Conservation (phyloP, 371 early-diverging fungal species). For the Nosema muscidifuracis region DNA sequence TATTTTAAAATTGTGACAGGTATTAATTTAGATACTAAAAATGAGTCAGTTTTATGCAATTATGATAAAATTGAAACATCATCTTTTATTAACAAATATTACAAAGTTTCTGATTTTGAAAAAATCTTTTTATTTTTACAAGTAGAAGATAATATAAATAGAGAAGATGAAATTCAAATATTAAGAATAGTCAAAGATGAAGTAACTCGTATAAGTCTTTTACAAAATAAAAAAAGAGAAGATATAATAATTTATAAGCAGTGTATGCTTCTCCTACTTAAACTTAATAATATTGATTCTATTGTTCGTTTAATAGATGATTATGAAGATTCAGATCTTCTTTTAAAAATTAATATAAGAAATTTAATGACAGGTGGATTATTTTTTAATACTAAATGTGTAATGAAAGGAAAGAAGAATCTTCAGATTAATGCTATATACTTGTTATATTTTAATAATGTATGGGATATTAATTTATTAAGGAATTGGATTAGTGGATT, state of each 20-base stretch:
- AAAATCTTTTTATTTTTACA: constrained; percentile 51
- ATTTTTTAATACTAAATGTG: constrained; percentile 30
- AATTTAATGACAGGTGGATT: constrained; percentile 46
- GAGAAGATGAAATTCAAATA: constrained; percentile 22
- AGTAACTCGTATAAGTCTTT: constrained; percentile 11
- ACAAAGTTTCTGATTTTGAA: constrained; percentile 31
- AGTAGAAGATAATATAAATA: constrained; percentile 17
- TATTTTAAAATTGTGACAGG: constrained; percentile 30
- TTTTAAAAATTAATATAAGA: constrained; percentile 36
- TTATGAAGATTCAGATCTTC: constrained; percentile 41
- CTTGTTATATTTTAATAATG: constrained; percentile 30
- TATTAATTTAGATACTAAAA: constrained; percentile 8
- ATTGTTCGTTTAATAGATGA: constrained; percentile 41
- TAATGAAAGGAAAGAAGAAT: constrained; percentile 7
- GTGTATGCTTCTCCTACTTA: constrained; percentile 37
- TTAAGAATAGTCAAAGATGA: constrained; percentile 47
- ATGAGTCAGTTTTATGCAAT: background rate
- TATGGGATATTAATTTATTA: constrained; percentile 36
- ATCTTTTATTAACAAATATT: constrained; percentile 41
- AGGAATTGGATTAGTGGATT: constrained; percentile 19
- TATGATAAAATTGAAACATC: constrained; percentile 36
- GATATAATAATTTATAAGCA: constrained; percentile 45
- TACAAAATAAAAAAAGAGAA: no score
- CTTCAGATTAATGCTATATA: constrained; percentile 29
- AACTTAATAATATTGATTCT: constrained; percentile 47